Evolutionary conservation across 257 asterid genomes (phyloP), one percentile per base, ranked within the genome.

Genomic region (Gentiana straminea): DNA sequence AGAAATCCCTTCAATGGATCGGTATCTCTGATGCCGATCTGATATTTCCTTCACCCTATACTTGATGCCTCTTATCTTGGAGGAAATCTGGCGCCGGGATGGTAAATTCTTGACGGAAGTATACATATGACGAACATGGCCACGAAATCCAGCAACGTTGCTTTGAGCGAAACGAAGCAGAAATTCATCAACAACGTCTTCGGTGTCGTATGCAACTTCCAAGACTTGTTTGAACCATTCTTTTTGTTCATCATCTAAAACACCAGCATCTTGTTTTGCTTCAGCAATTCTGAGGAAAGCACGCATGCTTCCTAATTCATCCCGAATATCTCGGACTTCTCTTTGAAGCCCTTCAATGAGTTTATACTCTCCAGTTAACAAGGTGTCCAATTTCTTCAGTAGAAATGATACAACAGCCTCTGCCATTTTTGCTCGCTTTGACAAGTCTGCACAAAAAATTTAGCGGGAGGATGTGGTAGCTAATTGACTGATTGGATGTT

Each of bases 131-230:
- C 41, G 63, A 1, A 70, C 36, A 15, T 37, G 7, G 4, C 69
- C 66, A 36, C 13, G 10, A 8, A 57, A 64, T 51, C 65, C 70
- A 15, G n/a, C 32, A 1, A 7, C 15, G 0, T 7, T 64, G 15
- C 15, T 53, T 41, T 7, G 52, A 0, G 38, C 35, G 33, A 57
- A 64, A 5, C 60, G 62, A 33, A 73, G 64, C 5, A 59, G 32
- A 48, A 57, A 69, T 36, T 60, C 62, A 54, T 67, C 71, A 67
- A 67, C 57, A 47, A 48, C 66, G 46, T 66, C 66, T 24, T 66
- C 66, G 2, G 33, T 54, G 43, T 60, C 71, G 13, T 59, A 39
- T 2, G 69, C 63, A 5, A 57, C 47, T 35, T 64, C 63, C 50
- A 63, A 36, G 13, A 57, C 58, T 56, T 56, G 69, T 45, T 38